These are phyloP conservation scores for Oxyria digyna DNA, from an alignment of 148 eudicot genomes.

Conservation along the genomic window DNA sequence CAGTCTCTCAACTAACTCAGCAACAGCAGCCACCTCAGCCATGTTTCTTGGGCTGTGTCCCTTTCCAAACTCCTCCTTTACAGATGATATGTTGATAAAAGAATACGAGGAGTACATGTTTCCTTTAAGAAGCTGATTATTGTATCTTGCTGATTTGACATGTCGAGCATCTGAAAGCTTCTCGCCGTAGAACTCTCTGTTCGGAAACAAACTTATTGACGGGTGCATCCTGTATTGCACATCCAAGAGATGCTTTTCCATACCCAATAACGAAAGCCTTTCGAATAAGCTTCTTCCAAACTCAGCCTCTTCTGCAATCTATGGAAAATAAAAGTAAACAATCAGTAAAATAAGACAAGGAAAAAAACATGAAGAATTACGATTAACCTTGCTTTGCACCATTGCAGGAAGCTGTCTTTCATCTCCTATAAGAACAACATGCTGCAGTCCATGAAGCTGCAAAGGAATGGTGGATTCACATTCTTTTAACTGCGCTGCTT, in stretches of 20 bases:
- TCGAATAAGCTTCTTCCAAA: conserved; percentile 56
- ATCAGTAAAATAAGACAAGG: no score
- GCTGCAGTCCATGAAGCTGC: conserved; percentile 35
- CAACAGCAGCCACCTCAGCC: no score
- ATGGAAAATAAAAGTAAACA: neutral
- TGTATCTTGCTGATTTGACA: no score
- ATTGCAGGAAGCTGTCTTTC: conserved; percentile 60
- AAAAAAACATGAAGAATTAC: neutral
- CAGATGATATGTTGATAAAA: no score
- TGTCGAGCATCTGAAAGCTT: conserved; percentile 19
- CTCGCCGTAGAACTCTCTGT: conserved; percentile 19
- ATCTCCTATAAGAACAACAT: conserved; percentile 53
- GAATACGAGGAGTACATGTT: no score
- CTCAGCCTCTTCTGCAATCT: conserved; percentile 29
- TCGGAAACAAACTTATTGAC: conserved; percentile 43
- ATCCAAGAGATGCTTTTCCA: no score
- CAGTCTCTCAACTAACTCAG: no score
- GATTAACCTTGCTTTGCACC: conserved; percentile 26
- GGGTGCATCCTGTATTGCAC: conserved; percentile 61
- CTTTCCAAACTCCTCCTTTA: no score
- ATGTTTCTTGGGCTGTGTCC: no score
- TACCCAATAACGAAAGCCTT: conserved; percentile 29
- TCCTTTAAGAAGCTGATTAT: no score
- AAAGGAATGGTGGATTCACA: conserved; percentile 61
- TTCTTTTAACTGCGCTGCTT: conserved; percentile 74